Evolutionary conservation across 2,329 filamentous ascomycete genomes (phyloP), one percentile per base, ranked within the genome.

Genomic region (Exserohilum turcica): DNA sequence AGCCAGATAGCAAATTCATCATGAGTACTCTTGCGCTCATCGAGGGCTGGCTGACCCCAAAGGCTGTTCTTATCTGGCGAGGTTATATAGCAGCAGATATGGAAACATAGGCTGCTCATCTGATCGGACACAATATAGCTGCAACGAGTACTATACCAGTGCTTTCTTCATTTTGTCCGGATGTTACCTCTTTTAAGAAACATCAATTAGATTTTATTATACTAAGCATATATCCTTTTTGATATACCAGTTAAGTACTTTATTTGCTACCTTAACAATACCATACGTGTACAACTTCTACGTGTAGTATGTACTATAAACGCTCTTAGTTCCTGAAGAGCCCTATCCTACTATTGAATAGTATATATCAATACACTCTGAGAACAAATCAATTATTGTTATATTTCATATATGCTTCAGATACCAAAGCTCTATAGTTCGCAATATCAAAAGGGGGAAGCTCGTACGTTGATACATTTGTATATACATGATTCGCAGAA

Each of bases 201-300:
- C 86, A 70, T 4, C 48, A 70, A 0, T 50, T 64, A 3, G 67
- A 82, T n/a, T 76, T 86, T 21, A 81, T 85, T 27, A 74, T 4
- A 77, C 89, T 40, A 86, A 85, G 79, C 86, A 64, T 93, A 92
- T 72, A 91, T 92, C 57, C 89, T 92, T 45, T 91, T 87, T 21
- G 84, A n/a, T 88, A 48, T 92, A 91, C 76, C 90, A 93, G 74
- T 90, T 89, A 9, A 90, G 90, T 54, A 89, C 89, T 54, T 92
- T 94, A 77, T 92, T 93, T 64, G 90, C 90, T 45, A 84, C 86
- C 8, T 65, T 73, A n/a, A n/a, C n/a, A n/a, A n/a, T n/a, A n/a
- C n/a, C n/a, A n/a, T n/a, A n/a, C 47, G 82, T 85, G 50, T 85
- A 85, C 77, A 85, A 85, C 70, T 85, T n/a, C n/a, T n/a, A n/a